A percentile compares a stretch with the other conserved stretches of the same genome.
These are phyloP conservation scores for Rhododendron kiyosumense DNA, from an alignment of 148 eudicot species.

Conservation along the genomic window DNA sequence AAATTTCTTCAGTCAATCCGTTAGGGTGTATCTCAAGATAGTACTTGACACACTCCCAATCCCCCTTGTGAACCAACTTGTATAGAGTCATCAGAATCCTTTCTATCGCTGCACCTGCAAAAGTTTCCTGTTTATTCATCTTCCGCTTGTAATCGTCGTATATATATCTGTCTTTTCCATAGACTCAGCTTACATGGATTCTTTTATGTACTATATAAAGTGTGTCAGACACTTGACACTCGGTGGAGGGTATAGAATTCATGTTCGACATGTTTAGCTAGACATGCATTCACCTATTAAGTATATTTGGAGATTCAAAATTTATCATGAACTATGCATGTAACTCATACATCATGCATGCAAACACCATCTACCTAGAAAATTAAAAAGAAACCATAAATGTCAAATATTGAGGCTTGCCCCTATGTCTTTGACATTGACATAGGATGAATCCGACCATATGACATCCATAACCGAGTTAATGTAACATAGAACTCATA, in stretches of 20 bases:
- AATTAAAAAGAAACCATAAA: neutral
- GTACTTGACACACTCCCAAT: neutral
- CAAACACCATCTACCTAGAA: neutral
- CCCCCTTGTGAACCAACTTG: slow-evolving; percentile 6
- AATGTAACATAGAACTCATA: neutral
- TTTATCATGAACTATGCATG: neutral
- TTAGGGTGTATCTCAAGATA: slow-evolving; percentile 1
- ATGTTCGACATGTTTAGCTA: neutral
- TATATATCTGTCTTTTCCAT: neutral
- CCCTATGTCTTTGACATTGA: neutral
- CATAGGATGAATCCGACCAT: neutral
- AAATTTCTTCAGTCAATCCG: neutral
- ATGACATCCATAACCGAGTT: neutral
- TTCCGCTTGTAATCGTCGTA: neutral
- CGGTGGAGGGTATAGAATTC: neutral
- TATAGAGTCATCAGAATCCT: neutral
- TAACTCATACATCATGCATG: neutral
- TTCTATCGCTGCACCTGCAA: neutral
- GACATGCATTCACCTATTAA: neutral
- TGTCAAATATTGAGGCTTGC: neutral
- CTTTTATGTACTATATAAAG: neutral
- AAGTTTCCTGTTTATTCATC: neutral
- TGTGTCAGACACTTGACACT: neutral
- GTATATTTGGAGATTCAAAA: neutral
- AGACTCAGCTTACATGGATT: neutral